Evolutionary conservation across 176 grass and related monocot species (phyloP), one percentile per base, ranked within the genome.

Genomic region (Puccinellia tenuiflora): DNA sequence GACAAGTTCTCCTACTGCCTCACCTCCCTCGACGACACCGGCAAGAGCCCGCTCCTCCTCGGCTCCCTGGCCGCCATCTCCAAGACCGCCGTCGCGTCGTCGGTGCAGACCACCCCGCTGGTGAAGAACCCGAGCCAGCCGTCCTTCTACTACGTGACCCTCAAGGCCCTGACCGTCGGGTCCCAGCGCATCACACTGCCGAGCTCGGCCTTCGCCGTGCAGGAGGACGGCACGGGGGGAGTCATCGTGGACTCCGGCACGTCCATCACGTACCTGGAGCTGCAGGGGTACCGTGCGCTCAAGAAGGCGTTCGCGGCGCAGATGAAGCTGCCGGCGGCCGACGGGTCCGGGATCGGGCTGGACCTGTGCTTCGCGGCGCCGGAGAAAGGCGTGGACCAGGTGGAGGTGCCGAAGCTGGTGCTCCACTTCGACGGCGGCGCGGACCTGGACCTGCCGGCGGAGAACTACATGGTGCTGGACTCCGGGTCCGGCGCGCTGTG

Each of bases 1-100:
- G 55, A 67, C 1, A 91, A 83, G 84, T 97, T 97, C 92, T 97
- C 94, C 56, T 94, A 97, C 85, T 97, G 94, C 76, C 90, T 97
- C 86, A 92, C 92, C 83, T 88, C 94, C 20, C 73, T 97, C 9
- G 86, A 90, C 34, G 90, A 79, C 73, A 61, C 86, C 37, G 76
- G 61, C 28, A 88, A 40, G 28, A 92, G 92, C 90, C 92, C 80
- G 9, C 88, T 94, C 28, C 73, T 90, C 5, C 79, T 97, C 0
- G 92, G 92, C 15, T 80, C 83, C 21, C 48, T 85, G 0, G 83
- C 88, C 7, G 81, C 21, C 61, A 80, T 92, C 67, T 59, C 79
- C 0, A 73, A 26, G 52, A 75, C 51, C 56, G 17, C 88, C n/a
- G 79, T 57, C 0, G 29, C 71, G 6, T 25, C 81, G 48, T 7